These are phyloP conservation scores for Lactarius vividus DNA, from an alignment of 768 basidiomycete genomes.

Conservation along the genomic window DNA sequence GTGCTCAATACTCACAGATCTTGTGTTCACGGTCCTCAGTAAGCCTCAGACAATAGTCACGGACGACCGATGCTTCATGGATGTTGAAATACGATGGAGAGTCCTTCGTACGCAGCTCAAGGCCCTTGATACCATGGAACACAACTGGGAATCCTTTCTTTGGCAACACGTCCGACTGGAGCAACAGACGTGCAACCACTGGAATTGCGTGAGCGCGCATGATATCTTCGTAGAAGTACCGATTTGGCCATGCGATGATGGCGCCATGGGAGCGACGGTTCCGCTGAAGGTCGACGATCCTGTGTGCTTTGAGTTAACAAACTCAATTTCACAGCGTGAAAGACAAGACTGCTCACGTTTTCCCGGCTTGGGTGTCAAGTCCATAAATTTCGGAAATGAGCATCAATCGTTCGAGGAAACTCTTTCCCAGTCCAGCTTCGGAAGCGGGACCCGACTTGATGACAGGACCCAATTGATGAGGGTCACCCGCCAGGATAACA, in stretches of 20 bases:
- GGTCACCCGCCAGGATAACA: slow-evolving; percentile 40
- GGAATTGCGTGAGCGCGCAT: slow-evolving; percentile 34
- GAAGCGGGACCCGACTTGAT: slow-evolving; percentile 34
- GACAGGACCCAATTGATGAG: slow-evolving; percentile 40
- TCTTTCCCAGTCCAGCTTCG: slow-evolving; percentile 33
- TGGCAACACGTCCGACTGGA: slow-evolving; percentile 33
- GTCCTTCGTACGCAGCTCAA: slow-evolving; percentile 35
- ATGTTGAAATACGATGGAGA: slow-evolving; percentile 44
- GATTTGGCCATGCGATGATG: slow-evolving; percentile 58
- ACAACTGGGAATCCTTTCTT: slow-evolving; percentile 34
- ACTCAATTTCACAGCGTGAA: no score
- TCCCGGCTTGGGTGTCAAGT: slow-evolving; percentile 26
- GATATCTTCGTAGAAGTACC: slow-evolving; percentile 39
- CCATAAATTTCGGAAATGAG: slow-evolving; percentile 33
- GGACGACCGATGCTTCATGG: slow-evolving; percentile 38
- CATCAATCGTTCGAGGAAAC: slow-evolving; percentile 41
- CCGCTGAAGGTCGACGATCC: slow-evolving; percentile 22
- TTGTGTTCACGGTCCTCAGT: slow-evolving; percentile 31
- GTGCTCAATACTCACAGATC: slow-evolving; percentile 32
- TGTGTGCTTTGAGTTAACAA: slow-evolving; percentile 14
- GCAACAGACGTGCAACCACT: slow-evolving; percentile 30
- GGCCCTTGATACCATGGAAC: slow-evolving; percentile 37
- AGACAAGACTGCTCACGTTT: slow-evolving; percentile 33
- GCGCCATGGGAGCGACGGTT: slow-evolving; percentile 31
- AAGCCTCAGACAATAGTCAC: slow-evolving; percentile 36